Conservation (phyloP, 2,329 filamentous ascomycete species). For the Phoma sp. region DNA sequence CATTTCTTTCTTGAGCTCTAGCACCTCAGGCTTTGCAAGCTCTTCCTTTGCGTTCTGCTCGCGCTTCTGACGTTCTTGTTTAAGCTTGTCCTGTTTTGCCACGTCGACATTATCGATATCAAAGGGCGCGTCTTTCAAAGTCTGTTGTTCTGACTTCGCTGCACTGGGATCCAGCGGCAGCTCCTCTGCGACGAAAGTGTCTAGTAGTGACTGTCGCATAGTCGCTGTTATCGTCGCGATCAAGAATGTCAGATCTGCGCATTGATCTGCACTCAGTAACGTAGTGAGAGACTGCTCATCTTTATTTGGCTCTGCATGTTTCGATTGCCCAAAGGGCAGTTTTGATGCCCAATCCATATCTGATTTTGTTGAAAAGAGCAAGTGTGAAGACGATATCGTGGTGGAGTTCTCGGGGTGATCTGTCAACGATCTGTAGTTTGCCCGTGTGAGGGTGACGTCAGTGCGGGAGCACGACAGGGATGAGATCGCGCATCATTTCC, state of each 20-base stretch:
- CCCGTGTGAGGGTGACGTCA: constrained; percentile 12
- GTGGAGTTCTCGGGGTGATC: background rate
- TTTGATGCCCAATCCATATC: constrained; percentile 44
- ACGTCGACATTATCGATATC: constrained; percentile 33
- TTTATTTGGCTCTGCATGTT: constrained; percentile 29
- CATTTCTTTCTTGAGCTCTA: constrained; percentile 72
- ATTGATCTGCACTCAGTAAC: constrained; percentile 53
- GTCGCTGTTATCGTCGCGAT: constrained; percentile 55
- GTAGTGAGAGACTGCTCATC: constrained; percentile 51
- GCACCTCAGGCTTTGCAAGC: constrained; percentile 57
- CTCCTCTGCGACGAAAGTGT: constrained; percentile 49
- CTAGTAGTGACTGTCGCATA: constrained; percentile 54
- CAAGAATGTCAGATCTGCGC: constrained; percentile 55
- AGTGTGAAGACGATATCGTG: background rate
- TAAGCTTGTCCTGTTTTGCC: constrained; percentile 40
- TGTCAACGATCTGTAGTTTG: constrained; percentile 3
- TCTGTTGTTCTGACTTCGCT: constrained; percentile 31
- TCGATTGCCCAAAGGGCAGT: constrained; percentile 42
- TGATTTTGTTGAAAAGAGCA: background rate
- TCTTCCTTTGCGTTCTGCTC: constrained; percentile 53
- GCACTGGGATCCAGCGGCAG: constrained; percentile 17
- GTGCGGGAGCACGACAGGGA: constrained; percentile 17
- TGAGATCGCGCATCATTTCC: constrained; percentile 3
- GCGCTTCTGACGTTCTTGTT: constrained; percentile 37
- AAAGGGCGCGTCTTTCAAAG: constrained; percentile 30